Conservation (phyloP, 345 rosid genomes). For the Eucalyptus polybractea region DNA sequence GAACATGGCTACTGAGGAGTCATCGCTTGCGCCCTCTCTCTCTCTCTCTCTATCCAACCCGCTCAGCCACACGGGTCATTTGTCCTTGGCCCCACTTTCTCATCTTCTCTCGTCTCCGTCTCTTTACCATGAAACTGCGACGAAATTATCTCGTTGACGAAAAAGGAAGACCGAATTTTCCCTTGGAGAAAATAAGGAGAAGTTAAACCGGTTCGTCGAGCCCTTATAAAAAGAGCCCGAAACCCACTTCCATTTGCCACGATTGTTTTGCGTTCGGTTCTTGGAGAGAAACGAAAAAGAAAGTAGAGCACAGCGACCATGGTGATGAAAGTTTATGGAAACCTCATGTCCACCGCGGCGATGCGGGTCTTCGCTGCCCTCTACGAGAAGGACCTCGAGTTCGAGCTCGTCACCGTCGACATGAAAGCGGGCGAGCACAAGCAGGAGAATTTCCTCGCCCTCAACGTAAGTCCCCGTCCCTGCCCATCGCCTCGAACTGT, state of each 20-base stretch:
- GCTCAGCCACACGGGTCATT: background rate
- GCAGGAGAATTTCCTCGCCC: slow-evolving; percentile 10
- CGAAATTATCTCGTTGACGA: background rate
- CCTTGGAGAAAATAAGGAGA: background rate
- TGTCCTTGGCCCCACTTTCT: background rate
- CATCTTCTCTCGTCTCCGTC: background rate
- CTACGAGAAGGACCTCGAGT: slow-evolving; percentile 12
- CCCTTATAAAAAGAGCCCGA: background rate
- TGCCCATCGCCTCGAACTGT: background rate
- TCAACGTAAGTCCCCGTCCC: background rate
- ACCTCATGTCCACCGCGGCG: background rate
- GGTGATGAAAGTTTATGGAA: slow-evolving; percentile 10
- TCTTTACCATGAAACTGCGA: background rate
- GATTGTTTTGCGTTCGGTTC: background rate
- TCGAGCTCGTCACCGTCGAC: slow-evolving; percentile 11
- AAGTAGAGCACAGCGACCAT: background rate
- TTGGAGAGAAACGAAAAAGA: background rate
- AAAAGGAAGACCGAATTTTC: background rate
- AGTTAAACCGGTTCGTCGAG: background rate
- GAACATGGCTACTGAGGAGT: background rate
- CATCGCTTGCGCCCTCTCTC: background rate
- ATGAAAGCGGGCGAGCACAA: slow-evolving; percentile 11
- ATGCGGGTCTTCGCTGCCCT: slow-evolving; percentile 7
- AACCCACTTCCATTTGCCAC: background rate
- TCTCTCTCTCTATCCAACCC: background rate